These are phyloP conservation scores for Canavalia gladiata DNA, from an alignment of 306 rosid genomes.

Conservation along the genomic window DNA sequence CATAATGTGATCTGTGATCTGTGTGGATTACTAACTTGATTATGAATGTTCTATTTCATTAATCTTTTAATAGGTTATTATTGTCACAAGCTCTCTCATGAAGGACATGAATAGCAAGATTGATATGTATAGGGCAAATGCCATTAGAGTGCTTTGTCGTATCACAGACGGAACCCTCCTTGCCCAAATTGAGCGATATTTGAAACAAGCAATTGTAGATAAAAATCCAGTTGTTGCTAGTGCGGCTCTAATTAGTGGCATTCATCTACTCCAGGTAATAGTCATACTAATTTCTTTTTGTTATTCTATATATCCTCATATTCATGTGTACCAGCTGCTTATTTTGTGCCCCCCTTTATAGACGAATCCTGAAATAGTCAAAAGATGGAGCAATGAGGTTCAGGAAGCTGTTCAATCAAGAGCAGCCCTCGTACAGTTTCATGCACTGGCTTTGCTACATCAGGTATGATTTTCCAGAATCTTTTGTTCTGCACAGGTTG, in stretches of 20 bases:
- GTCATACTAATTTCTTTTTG: background rate
- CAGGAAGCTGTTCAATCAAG: constrained; percentile 99
- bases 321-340: constrained; percentile 9
- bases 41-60: constrained; percentile 20
- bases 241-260: constrained; percentile 96
- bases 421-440: constrained; percentile 99
- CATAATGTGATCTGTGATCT: background rate
- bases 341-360: constrained; percentile 48
- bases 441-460: constrained; percentile 92
- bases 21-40: constrained; percentile 39
- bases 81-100: constrained; percentile 99
- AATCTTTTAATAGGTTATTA: constrained; percentile 78
- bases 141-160: constrained; percentile 97
- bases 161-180: constrained; percentile 98
- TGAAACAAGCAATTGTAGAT: constrained; percentile 99
- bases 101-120: constrained; percentile 99
- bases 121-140: constrained; percentile 98
- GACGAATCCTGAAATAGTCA: constrained; percentile 97
- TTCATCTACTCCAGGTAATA: constrained; percentile 94
- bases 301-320: constrained; percentile 16
- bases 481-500: constrained; percentile 35
- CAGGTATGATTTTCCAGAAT: constrained; percentile 67
- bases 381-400: constrained; percentile 99
- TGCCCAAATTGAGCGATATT: constrained; percentile 94
- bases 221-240: constrained; percentile 99